Conservation (phyloP, 2,329 filamentous ascomycete genomes). For the Exophiala dermatitidis region DNA sequence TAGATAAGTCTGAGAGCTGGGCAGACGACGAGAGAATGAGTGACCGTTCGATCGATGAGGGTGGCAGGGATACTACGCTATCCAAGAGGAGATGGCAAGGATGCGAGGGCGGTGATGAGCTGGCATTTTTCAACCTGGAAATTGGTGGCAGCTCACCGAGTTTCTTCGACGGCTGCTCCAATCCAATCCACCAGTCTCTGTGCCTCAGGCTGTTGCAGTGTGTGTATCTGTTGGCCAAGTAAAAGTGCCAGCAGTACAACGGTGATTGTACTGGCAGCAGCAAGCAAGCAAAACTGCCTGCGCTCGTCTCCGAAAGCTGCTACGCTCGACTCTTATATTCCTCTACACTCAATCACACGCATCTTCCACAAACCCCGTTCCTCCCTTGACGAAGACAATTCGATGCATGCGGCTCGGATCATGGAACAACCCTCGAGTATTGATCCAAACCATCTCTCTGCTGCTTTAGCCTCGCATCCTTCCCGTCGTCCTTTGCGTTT, state of each 20-base stretch:
- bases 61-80: background rate
- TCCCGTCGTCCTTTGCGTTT: constrained; percentile 1
- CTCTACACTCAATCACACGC: too few relatives aligned
- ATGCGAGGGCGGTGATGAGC: background rate
- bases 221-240: too few relatives aligned
- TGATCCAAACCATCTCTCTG: constrained; percentile 5
- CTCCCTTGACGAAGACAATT: background rate
- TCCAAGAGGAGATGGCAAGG: background rate
- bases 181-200: background rate
- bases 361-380: background rate
- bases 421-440: constrained; percentile 12
- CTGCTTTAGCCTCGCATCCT: background rate
- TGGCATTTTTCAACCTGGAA: background rate
- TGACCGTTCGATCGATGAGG: background rate
- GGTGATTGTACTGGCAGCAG: too few relatives aligned
- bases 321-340: too few relatives aligned
- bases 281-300: too few relatives aligned
- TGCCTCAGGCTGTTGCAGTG: background rate
- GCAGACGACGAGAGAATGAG: background rate
- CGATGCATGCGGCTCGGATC: background rate
- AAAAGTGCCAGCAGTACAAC: too few relatives aligned
- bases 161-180: background rate
- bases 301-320: too few relatives aligned
- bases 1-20: background rate
- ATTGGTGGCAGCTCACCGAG: background rate